A percentile compares a stretch with the other conserved stretches of the same genome.
Evolutionary conservation across 257 asterid genomes (phyloP).

Genomic region (Solanum piurae): DNA sequence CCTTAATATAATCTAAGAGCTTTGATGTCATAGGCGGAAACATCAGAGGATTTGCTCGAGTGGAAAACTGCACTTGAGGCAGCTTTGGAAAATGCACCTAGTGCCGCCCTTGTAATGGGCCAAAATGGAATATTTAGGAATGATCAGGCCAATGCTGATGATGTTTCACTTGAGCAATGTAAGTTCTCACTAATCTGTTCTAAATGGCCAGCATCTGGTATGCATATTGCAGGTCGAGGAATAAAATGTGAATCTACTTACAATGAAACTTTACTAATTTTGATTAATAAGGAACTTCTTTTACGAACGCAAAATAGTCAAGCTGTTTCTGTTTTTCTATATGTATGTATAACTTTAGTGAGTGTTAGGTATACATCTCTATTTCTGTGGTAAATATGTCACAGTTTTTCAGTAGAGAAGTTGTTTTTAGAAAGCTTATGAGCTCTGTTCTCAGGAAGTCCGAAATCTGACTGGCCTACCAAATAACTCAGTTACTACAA

Average conservation of each 20-base stretch:
- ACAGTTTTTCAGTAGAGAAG: not conserved
- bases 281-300: not conserved
- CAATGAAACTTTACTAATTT: not conserved
- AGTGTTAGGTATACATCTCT: not conserved
- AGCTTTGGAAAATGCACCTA: constrained; percentile 85
- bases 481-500: not conserved
- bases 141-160: constrained; percentile 54
- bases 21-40: constrained; percentile 70
- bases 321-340: not conserved
- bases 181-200: constrained; percentile 5
- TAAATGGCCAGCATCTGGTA: not conserved
- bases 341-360: not conserved
- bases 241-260: not conserved
- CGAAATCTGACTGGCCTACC: not conserved
- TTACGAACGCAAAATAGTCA: not conserved
- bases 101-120: constrained; percentile 55
- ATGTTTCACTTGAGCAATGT: constrained; percentile 64
- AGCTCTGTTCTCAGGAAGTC: not conserved
- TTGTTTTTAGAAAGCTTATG: not conserved
- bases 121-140: constrained; percentile 73
- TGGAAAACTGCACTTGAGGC: constrained; percentile 97
- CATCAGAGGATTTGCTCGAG: constrained; percentile 79
- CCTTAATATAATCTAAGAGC: not conserved
- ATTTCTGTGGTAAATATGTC: not conserved
- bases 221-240: not conserved